phyloP scores from a whole-genome alignment of 345 rosid genomes.

The Aegle marmelos region DNA sequence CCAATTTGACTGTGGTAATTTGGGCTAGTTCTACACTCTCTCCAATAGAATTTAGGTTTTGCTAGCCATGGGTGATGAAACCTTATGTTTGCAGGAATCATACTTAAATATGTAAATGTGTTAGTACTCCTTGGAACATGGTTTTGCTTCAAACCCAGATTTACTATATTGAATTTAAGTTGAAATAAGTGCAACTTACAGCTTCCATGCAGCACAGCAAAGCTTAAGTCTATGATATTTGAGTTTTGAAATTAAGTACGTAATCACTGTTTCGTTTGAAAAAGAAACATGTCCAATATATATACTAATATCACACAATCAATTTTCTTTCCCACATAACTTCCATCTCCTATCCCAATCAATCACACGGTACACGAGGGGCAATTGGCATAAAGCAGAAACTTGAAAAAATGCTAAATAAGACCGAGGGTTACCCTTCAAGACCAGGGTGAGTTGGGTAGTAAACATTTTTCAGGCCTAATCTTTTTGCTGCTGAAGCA shows the following conservation, averaged over 20 bases:
- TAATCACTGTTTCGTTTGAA: not conserved
- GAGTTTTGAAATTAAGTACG: not conserved
- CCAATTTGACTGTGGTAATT: not conserved
- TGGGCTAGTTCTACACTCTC: not conserved
- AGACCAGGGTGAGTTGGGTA: constrained; percentile 77
- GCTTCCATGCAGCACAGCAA: not conserved
- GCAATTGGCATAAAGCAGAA: not conserved
- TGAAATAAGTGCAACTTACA: not conserved
- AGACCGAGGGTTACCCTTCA: constrained; percentile 63
- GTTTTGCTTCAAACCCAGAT: not conserved
- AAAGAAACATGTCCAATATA: not conserved
- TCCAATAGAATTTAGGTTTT: not conserved
- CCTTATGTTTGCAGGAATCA: not conserved
- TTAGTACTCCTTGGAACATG: not conserved
- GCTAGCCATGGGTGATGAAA: not conserved
- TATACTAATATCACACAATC: not conserved
- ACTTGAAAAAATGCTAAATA: not conserved
- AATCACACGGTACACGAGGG: not conserved
- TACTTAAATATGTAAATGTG: not conserved
- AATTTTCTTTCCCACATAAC: not conserved
- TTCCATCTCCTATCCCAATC: not conserved
- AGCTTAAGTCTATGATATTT: not conserved
- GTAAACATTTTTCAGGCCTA: constrained; percentile 72
- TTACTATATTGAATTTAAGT: not conserved
- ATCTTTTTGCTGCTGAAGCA: constrained; percentile 72